Evolutionary conservation across 192 early-diverging fungal species (phyloP), one percentile per base, ranked within the genome.

Genomic region (Coemansia reversa): DNA sequence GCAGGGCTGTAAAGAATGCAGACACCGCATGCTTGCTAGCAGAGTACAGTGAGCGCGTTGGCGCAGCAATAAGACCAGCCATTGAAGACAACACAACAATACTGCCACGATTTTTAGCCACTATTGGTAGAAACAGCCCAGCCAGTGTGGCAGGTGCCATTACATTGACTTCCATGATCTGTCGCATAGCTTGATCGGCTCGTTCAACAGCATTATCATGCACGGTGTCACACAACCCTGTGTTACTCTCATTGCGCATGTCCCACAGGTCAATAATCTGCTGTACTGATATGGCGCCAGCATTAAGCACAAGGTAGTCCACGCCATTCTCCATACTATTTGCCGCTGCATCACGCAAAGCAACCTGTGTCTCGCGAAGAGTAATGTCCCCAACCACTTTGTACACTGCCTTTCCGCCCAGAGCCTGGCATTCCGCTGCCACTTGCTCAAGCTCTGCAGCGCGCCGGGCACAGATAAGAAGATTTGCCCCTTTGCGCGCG

Each of bases 1-100:
- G 84, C 30, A 95, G 63, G 5, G 92, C 80, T 49, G 85, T 82
- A 81, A 95, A 93, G 72, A 90, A 95, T 0, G 91, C 93, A 25
- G 87, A 86, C 4, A 91, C 74, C 0, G 93, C 93, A 62, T 91
- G 89, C 52, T 95, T 95, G 54, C 85, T 86, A 1, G 88, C 88
- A 42, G 86, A 84, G 62, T 95, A 95, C 51, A 94, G 69, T 5
- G 87, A 75, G 6, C 92, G 85, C 7, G 93, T 92, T 5, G 91
- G 91, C 27, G 91, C 88, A 5, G 86, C 87, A 3, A 90, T 54
- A 42, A 87, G 79, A 5, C 90, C 89, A 2, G 92, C 90, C 60
- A 88, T 83, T 30, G 91, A 93, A 0, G 89, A 91, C 5, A 93
- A 82, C 23, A 93, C 88, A 2, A 91, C 82, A 7, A 93, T 70